These are phyloP conservation scores for Xylariaceae sp. DNA, from an alignment of 2,329 filamentous ascomycete species.

Conservation along the genomic window DNA sequence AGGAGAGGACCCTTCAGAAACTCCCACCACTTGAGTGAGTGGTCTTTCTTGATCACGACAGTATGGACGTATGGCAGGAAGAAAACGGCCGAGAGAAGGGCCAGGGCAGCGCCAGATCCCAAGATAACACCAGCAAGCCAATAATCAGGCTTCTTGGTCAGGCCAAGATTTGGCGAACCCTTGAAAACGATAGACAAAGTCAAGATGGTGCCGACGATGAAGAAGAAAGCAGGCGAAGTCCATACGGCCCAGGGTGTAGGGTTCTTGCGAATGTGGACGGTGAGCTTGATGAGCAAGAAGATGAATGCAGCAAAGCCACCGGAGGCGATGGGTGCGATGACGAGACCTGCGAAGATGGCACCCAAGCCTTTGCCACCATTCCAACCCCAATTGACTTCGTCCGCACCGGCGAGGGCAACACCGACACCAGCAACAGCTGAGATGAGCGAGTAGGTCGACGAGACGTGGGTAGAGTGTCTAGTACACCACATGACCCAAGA, in stretches of 20 bases:
- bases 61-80: constrained; percentile 70
- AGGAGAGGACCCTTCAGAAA: constrained; percentile 63
- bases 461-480: constrained; percentile 68
- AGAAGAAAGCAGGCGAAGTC: constrained; percentile 73
- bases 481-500: constrained; percentile 82
- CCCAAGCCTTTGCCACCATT: constrained; percentile 65
- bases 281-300: constrained; percentile 69
- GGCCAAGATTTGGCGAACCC: constrained; percentile 66
- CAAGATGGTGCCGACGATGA: constrained; percentile 71
- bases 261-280: constrained; percentile 70
- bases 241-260: constrained; percentile 71
- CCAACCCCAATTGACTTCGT: constrained; percentile 67
- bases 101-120: constrained; percentile 60
- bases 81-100: constrained; percentile 61
- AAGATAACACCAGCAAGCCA: constrained; percentile 67
- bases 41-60: constrained; percentile 67
- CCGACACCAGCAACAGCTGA: constrained; percentile 68
- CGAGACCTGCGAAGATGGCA: constrained; percentile 68
- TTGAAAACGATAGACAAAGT: constrained; percentile 79
- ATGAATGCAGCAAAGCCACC: constrained; percentile 64
- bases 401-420: constrained; percentile 63
- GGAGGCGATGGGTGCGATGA: constrained; percentile 68
- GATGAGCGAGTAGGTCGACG: constrained; percentile 69
- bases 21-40: constrained; percentile 61
- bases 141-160: constrained; percentile 64